A percentile compares a stretch with the other conserved stretches of the same genome.
These are phyloP conservation scores for Neoarthrinium moseri DNA, from an alignment of 2,329 filamentous ascomycete species.

Conservation along the genomic window DNA sequence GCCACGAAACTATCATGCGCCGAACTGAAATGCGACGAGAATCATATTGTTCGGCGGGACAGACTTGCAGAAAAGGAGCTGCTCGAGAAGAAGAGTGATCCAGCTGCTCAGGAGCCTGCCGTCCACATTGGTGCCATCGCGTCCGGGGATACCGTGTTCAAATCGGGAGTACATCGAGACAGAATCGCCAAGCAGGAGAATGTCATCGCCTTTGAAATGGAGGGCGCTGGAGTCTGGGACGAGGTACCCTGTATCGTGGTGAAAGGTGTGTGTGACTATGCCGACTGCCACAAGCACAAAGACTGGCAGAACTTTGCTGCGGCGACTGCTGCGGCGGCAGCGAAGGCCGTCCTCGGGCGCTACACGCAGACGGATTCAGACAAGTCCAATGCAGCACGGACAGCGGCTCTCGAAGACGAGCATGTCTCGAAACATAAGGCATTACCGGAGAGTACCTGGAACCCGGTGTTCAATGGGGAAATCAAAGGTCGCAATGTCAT, in stretches of 20 bases:
- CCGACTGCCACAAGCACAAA: conserved; percentile 2
- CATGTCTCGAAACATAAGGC: too few species aligned
- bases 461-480: too few species aligned
- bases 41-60: neutral
- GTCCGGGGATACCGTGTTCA: neutral
- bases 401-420: too few species aligned
- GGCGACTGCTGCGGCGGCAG: neutral
- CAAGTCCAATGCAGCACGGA: too few species aligned
- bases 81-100: neutral
- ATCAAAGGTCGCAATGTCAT: too few species aligned
- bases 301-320: neutral
- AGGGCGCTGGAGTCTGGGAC: conserved; percentile 3
- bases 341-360: neutral
- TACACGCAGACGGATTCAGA: neutral
- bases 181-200: neutral
- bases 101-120: neutral
- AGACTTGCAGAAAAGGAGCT: neutral
- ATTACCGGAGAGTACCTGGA: too few species aligned
- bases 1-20: neutral
- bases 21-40: neutral
- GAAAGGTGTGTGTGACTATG: conserved; percentile 2
- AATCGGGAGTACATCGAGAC: neutral
- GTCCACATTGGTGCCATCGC: conserved; percentile 3
- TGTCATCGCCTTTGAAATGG: conserved; percentile 4
- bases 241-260: neutral